These are phyloP conservation scores for Protomyces inundatus DNA, from an alignment of 1,139 yeast species.

Conservation along the genomic window DNA sequence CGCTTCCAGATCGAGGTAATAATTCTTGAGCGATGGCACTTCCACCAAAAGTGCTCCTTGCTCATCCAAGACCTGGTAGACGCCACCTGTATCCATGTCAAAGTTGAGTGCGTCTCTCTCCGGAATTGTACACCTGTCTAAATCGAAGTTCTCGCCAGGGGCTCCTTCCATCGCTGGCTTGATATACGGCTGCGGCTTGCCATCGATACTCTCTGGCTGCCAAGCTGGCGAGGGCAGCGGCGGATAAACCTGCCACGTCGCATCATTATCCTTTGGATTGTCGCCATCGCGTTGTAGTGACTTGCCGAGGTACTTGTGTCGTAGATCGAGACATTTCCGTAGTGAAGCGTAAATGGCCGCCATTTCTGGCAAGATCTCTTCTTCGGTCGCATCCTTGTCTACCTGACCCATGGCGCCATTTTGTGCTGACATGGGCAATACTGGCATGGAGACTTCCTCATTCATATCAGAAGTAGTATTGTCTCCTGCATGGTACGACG, in stretches of 20 bases:
- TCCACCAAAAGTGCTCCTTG: constrained; percentile 37
- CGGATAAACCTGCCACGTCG: constrained; percentile 77
- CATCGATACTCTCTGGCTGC: constrained; percentile 39
- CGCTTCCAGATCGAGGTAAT: constrained; percentile 71
- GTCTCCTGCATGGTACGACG: constrained; percentile 1
- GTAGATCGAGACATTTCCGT: constrained; percentile 61
- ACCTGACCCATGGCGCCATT: not conserved
- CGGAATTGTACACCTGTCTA: constrained; percentile 62
- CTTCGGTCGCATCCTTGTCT: constrained; percentile 9
- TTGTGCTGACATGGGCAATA: not conserved
- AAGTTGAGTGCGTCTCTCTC: constrained; percentile 50
- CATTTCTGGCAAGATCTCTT: constrained; percentile 48
- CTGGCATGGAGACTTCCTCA: not conserved
- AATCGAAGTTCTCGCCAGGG: constrained; percentile 54
- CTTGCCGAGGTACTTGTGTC: constrained; percentile 66
- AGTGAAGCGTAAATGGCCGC: constrained; percentile 66
- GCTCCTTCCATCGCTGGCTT: constrained; percentile 33
- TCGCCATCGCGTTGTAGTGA: constrained; percentile 69
- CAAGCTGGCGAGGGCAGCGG: constrained; percentile 92
- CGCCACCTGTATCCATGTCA: constrained; percentile 56
- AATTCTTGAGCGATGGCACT: constrained; percentile 77
- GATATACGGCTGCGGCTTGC: constrained; percentile 33
- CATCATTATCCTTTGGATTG: constrained; percentile 70
- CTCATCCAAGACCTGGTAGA: constrained; percentile 56
- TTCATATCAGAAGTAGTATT: not conserved